Conservation (phyloP, 176 grass and related monocot species). For the Cenchrus purpureus region DNA sequence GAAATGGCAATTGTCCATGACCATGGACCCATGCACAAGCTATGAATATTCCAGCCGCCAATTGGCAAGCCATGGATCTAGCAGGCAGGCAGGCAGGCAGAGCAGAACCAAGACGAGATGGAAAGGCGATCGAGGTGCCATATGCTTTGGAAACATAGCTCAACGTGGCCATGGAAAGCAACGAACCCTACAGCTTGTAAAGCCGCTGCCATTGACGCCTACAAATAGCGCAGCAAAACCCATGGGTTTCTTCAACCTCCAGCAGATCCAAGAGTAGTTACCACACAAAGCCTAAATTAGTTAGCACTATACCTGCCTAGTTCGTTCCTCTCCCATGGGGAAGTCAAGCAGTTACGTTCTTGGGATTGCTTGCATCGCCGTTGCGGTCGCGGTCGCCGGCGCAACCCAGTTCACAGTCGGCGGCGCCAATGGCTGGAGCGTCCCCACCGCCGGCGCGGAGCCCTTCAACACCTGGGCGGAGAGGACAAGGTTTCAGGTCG, state of each 20-base stretch:
- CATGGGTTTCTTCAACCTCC: background rate
- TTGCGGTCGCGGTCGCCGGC: slow-evolving; percentile 41
- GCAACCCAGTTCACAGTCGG: slow-evolving; percentile 72
- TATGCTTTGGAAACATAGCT: slow-evolving; percentile 37
- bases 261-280: background rate
- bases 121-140: slow-evolving; percentile 33
- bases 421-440: slow-evolving; percentile 68
- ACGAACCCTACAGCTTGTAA: slow-evolving; percentile 60
- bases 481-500: slow-evolving; percentile 59
- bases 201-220: slow-evolving; percentile 33
- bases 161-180: slow-evolving; percentile 52
- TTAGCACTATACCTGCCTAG: background rate
- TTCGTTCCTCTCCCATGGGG: slow-evolving; percentile 45
- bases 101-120: slow-evolving; percentile 34
- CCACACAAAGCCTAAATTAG: background rate
- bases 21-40: slow-evolving; percentile 20
- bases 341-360: slow-evolving; percentile 15
- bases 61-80: slow-evolving; percentile 32
- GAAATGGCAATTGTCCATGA: slow-evolving; percentile 3
- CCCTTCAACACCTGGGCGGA: slow-evolving; percentile 67
- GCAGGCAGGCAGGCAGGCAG: slow-evolving; percentile 26
- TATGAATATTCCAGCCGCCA: slow-evolving; percentile 54
- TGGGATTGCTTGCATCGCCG: slow-evolving; percentile 39
- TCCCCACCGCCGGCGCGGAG: slow-evolving; percentile 44
- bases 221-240: slow-evolving; percentile 48